Conservation (phyloP, 345 rosid genomes). For the Camelina neglecta region DNA sequence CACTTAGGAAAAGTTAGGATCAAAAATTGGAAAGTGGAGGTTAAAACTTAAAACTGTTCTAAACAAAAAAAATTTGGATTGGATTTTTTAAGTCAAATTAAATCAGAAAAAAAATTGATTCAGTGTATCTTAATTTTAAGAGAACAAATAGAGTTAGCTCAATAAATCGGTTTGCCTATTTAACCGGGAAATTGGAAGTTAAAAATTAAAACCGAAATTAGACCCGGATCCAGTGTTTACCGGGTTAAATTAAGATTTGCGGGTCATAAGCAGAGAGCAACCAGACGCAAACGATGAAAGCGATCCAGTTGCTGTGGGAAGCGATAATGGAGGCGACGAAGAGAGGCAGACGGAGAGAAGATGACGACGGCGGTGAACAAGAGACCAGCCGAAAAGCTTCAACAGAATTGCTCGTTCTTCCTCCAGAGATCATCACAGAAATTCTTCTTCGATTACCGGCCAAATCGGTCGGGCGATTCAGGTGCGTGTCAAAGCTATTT, state of each 20-base stretch:
- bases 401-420: conserved; percentile 29
- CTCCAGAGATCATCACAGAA: conserved; percentile 49
- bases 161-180: background rate
- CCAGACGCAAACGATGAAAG: conserved; percentile 11
- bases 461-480: conserved; percentile 49
- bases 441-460: conserved; percentile 52
- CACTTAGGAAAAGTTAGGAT: background rate
- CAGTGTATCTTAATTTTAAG: background rate
- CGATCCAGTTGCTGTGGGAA: conserved; percentile 22
- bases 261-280: background rate
- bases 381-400: background rate
- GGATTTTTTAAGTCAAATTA: background rate
- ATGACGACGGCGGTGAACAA: conserved; percentile 1
- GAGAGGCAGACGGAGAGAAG: conserved; percentile 29
- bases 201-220: background rate
- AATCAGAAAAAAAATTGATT: background rate
- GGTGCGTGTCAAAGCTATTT: conserved; percentile 53
- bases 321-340: conserved; percentile 36
- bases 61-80: background rate
- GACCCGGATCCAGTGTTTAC: conserved; percentile 14
- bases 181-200: background rate
- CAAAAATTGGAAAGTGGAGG: background rate
- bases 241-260: conserved; percentile 8
- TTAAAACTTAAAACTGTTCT: background rate
- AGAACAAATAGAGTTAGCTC: background rate